A percentile compares a stretch with the other conserved stretches of the same genome.
These are phyloP conservation scores for Floccularia luteovirens DNA, from an alignment of 768 basidiomycete species.

Conservation along the genomic window DNA sequence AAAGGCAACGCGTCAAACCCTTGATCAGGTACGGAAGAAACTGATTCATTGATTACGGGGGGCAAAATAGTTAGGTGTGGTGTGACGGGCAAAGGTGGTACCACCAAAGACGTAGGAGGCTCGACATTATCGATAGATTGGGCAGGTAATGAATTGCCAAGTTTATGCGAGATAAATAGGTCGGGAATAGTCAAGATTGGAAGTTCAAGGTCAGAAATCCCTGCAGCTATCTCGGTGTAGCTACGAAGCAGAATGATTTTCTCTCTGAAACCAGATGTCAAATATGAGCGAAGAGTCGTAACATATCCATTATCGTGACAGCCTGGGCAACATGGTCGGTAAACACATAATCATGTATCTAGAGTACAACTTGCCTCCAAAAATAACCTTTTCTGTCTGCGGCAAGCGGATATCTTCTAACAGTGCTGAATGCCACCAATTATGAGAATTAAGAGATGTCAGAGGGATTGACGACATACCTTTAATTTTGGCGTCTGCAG, in stretches of 20 bases:
- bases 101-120: not conserved
- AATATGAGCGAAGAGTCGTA: conserved; percentile 50
- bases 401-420: conserved; percentile 54
- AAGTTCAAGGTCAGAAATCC: conserved; percentile 48
- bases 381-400: conserved; percentile 59
- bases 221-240: conserved; percentile 52
- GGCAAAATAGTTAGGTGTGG: not conserved
- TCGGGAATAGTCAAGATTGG: conserved; percentile 46
- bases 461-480: conserved; percentile 42
- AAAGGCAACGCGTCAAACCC: conserved; percentile 18
- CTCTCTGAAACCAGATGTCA: conserved; percentile 55
- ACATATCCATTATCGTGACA: conserved; percentile 73
- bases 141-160: conserved; percentile 15
- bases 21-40: conserved; percentile 6
- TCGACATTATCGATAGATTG: not conserved
- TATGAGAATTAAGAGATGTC: not conserved
- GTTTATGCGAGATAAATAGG: conserved; percentile 54
- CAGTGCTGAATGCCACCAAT: conserved; percentile 25
- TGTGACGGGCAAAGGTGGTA: not conserved
- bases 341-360: not conserved
- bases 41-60: not conserved
- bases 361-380: conserved; percentile 39
- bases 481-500: conserved; percentile 71
- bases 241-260: conserved; percentile 62
- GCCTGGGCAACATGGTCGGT: conserved; percentile 26